These are phyloP conservation scores for apple (Malus domestica) DNA, from an alignment of 306 rosid genomes.

Conservation along the genomic window DNA sequence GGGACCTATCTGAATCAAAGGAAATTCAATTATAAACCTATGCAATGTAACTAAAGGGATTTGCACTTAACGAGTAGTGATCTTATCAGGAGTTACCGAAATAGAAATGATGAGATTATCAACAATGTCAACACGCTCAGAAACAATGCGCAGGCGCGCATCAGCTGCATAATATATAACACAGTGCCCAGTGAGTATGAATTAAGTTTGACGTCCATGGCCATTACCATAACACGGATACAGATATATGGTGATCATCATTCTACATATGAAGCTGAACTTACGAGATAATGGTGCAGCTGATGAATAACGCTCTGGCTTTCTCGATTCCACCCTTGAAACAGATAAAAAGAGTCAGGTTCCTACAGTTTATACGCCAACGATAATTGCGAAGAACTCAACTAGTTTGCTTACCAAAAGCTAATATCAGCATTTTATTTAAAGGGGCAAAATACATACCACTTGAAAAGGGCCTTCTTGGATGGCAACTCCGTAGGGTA, in stretches of 20 bases:
- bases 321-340: conserved; percentile 95
- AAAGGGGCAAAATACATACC: conserved; percentile 36
- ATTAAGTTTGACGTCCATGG: background rate
- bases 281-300: conserved; percentile 98
- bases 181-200: conserved; percentile 10
- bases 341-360: conserved; percentile 37
- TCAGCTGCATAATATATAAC: conserved; percentile 53
- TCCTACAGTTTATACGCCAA: conserved; percentile 9
- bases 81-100: conserved; percentile 52
- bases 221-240: conserved; percentile 2
- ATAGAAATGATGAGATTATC: conserved; percentile 86
- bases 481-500: conserved; percentile 78
- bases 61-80: conserved; percentile 3
- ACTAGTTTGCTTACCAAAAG: background rate
- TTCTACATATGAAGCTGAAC: conserved; percentile 16
- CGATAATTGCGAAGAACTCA: background rate
- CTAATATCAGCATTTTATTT: background rate
- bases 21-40: conserved; percentile 27
- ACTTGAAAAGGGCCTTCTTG: conserved; percentile 58
- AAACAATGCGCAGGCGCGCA: conserved; percentile 92
- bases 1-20: conserved; percentile 82
- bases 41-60: conserved; percentile 7
- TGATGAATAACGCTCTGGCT: conserved; percentile 93
- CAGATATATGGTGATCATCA: background rate
- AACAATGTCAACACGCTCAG: conserved; percentile 79